Percentiles rank a stretch among this genome's conserved stretches.
phyloP scores from a whole-genome alignment of 768 basidiomycete genomes.

The Phanerochaete sordida region DNA sequence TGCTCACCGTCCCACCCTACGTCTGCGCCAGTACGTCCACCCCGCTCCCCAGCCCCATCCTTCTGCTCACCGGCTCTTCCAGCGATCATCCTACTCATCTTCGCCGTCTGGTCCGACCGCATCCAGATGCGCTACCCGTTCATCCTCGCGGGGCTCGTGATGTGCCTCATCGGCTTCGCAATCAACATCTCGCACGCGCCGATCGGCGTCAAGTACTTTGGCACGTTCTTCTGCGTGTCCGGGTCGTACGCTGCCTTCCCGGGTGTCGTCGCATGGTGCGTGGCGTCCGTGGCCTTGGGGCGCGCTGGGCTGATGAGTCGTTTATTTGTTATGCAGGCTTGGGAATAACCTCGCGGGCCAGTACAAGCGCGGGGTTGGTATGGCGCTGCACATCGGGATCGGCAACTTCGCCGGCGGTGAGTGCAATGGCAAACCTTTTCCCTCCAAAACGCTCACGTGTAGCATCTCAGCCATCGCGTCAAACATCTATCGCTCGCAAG shows the following conservation, averaged over 20 bases:
- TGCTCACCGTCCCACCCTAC: conserved; percentile 69
- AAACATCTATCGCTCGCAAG: conserved; percentile 57
- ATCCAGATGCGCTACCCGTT: conserved; percentile 53
- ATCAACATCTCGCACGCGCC: conserved; percentile 59
- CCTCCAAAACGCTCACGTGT: not conserved
- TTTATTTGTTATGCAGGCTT: conserved; percentile 36
- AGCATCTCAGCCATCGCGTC: conserved; percentile 44
- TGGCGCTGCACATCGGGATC: conserved; percentile 67
- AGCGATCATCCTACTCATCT: conserved; percentile 48
- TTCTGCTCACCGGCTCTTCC: not conserved
- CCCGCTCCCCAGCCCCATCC: not conserved
- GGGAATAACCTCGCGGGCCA: conserved; percentile 66
- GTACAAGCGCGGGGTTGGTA: conserved; percentile 65
- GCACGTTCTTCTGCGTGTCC: conserved; percentile 63
- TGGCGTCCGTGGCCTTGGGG: not conserved
- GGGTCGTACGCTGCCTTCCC: conserved; percentile 63
- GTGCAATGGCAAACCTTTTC: not conserved
- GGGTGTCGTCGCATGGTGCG: conserved; percentile 58
- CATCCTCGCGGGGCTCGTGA: conserved; percentile 46
- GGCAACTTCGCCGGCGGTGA: conserved; percentile 55
- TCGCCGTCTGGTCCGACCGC: conserved; percentile 59
- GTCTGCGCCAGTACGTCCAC: conserved; percentile 41
- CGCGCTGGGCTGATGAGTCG: not conserved
- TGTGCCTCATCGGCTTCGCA: conserved; percentile 54
- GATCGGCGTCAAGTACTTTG: conserved; percentile 63